A percentile compares a stretch with the other conserved stretches of the same genome.
Evolutionary conservation across 306 rosid species (phyloP).

Genomic region (Fragaria iinumae): DNA sequence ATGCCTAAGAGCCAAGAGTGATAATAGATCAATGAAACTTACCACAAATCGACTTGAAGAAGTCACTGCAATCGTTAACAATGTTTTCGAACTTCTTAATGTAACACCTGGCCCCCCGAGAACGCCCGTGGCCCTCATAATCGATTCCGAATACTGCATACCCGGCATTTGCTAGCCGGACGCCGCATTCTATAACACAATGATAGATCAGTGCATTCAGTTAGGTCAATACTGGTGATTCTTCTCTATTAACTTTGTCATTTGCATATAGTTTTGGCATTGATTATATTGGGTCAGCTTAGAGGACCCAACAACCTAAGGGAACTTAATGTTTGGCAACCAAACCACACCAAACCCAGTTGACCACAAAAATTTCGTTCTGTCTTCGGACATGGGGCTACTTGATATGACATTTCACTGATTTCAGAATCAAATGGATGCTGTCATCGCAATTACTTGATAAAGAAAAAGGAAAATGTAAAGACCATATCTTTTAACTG

Average conservation of each 20-base stretch:
- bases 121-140: constrained; percentile 83
- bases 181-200: constrained; percentile 49
- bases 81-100: constrained; percentile 65
- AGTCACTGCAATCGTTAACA: constrained; percentile 52
- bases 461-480: not conserved
- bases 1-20: not conserved
- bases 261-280: not conserved
- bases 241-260: not conserved
- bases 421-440: not conserved
- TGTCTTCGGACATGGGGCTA: not conserved
- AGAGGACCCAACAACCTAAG: not conserved
- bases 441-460: not conserved
- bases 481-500: not conserved
- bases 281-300: not conserved
- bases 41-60: constrained; percentile 69
- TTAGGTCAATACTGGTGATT: not conserved
- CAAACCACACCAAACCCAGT: not conserved
- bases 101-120: constrained; percentile 75
- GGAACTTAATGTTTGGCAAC: constrained; percentile 1
- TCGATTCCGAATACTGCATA: constrained; percentile 81
- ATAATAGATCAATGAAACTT: not conserved
- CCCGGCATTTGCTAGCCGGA: constrained; percentile 54
- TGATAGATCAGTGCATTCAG: not conserved
- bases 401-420: not conserved
- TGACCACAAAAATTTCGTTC: not conserved